Evolutionary conservation across 2,329 filamentous ascomycete species (phyloP).

Genomic region (Talaromyces sp.): DNA sequence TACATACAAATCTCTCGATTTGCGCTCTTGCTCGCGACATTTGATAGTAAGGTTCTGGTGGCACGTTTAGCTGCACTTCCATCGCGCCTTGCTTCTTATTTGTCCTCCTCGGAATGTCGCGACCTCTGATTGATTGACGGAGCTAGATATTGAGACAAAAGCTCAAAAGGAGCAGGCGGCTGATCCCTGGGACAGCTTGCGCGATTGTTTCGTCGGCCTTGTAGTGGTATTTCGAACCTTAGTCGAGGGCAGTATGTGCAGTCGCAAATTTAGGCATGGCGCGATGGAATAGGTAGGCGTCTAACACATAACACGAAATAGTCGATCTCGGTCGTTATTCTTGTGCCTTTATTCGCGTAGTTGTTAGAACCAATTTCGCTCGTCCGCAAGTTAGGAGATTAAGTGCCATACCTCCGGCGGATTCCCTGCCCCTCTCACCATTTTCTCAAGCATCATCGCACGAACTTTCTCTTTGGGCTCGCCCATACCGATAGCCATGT

Average conservation of each 20-base stretch:
- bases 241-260: background rate
- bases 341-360: constrained; percentile 2
- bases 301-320: background rate
- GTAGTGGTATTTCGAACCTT: background rate
- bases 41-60: background rate
- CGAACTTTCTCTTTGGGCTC: constrained; percentile 76
- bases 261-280: background rate
- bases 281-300: background rate
- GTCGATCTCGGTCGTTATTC: constrained; percentile 3
- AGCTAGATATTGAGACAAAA: background rate
- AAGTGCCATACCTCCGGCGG: constrained; percentile 51
- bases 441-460: constrained; percentile 70
- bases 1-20: background rate
- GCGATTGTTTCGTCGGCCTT: background rate
- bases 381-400: background rate
- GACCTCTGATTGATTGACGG: too few species aligned
- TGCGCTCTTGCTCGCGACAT: background rate
- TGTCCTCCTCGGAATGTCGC: background rate
- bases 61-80: background rate
- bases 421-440: constrained; percentile 60
- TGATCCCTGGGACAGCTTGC: background rate
- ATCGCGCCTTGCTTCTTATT: background rate
- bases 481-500: constrained; percentile 84
- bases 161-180: background rate
- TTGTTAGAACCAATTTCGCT: background rate